Conservation (phyloP, 1,284 basidiomycete species). For the Austroboletus niveus region DNA sequence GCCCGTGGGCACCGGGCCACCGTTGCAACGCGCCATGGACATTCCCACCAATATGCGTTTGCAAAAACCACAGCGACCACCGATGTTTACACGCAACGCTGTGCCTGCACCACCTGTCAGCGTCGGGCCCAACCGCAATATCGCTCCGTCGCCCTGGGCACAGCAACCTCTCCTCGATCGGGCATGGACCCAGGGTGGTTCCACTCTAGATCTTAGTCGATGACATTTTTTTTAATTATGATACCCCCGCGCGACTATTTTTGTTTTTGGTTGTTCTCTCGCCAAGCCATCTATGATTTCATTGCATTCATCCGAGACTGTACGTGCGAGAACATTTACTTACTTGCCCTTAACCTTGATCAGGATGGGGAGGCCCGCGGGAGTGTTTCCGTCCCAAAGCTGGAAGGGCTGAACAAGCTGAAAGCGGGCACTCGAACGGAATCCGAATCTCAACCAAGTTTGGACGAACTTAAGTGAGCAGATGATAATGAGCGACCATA, state of each 20-base stretch:
- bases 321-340: too few relatives aligned
- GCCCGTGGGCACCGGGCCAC: slow-evolving; percentile 29
- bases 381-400: too few relatives aligned
- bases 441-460: too few relatives aligned
- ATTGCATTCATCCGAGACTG: not conserved
- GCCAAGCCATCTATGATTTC: slow-evolving; percentile 15
- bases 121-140: slow-evolving; percentile 25
- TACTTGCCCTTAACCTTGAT: too few relatives aligned
- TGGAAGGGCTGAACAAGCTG: too few relatives aligned
- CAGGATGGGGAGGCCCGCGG: too few relatives aligned
- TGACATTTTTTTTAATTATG: slow-evolving; percentile 14
- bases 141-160: slow-evolving; percentile 25
- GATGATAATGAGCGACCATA: too few relatives aligned
- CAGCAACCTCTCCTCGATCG: slow-evolving; percentile 35
- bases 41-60: slow-evolving; percentile 48
- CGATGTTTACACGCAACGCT: slow-evolving; percentile 39
- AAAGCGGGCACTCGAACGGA: too few relatives aligned
- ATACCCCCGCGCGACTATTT: slow-evolving; percentile 5
- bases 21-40: slow-evolving; percentile 48
- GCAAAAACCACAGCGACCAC: slow-evolving; percentile 45
- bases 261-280: not conserved
- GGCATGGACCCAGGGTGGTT: slow-evolving; percentile 38
- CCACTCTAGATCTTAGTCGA: slow-evolving; percentile 40
- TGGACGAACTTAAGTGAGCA: too few relatives aligned
- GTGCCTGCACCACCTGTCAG: slow-evolving; percentile 36